These are phyloP conservation scores for Fusarium sp. DNA, from an alignment of 2,329 filamentous ascomycete species.

Conservation along the genomic window DNA sequence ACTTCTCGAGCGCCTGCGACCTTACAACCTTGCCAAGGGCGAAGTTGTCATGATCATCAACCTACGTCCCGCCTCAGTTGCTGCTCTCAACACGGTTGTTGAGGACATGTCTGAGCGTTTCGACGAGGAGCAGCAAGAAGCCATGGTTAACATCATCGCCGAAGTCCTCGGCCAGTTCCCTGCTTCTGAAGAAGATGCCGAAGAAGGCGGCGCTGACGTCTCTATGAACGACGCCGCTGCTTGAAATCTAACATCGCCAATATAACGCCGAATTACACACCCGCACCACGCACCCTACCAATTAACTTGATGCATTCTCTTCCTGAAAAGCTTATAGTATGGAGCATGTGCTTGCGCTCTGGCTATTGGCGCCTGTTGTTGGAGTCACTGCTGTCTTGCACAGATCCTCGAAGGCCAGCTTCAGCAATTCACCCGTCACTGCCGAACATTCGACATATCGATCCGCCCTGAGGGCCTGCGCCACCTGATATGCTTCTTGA, in stretches of 20 bases:
- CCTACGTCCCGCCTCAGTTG: conserved; percentile 67
- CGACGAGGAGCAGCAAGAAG: conserved; percentile 66
- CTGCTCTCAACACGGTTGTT: conserved; percentile 70
- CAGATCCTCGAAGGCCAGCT: conserved; percentile 69
- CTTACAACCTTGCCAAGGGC: conserved; percentile 72
- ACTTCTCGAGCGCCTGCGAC: conserved; percentile 66
- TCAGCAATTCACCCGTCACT: conserved; percentile 67
- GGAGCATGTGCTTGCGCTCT: conserved; percentile 66
- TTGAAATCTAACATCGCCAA: conserved; percentile 29
- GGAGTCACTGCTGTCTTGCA: conserved; percentile 66
- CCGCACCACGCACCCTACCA: neutral
- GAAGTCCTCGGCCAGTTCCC: conserved; percentile 68
- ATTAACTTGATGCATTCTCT: neutral
- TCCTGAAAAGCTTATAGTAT: conserved; percentile 55
- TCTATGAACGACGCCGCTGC: conserved; percentile 53
- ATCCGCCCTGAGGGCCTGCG: conserved; percentile 69
- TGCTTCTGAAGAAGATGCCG: conserved; percentile 40
- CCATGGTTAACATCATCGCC: conserved; percentile 66
- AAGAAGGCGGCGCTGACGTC: conserved; percentile 47
- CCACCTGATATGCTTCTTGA: conserved; percentile 67
- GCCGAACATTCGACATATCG: conserved; percentile 74
- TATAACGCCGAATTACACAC: conserved; percentile 2
- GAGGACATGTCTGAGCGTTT: conserved; percentile 74
- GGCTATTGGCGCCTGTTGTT: conserved; percentile 58
- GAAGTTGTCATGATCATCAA: conserved; percentile 77